Base-by-base conservation (phyloP, 2,329 filamentous ascomycete genomes). In the Fusarium heterosporum region DNA sequence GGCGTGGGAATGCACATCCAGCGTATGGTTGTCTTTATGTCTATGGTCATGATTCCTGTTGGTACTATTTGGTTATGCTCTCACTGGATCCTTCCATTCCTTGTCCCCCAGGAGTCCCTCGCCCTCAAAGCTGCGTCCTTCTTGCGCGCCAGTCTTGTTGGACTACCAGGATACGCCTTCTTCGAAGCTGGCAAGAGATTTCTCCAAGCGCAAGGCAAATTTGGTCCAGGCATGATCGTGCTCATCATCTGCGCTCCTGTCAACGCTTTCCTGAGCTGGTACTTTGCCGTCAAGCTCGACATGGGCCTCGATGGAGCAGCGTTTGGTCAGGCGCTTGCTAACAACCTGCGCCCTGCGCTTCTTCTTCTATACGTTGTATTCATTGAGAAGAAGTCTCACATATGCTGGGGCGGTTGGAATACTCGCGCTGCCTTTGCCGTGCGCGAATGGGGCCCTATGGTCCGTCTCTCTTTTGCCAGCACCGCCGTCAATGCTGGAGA, bases 181-280 rank as follows among this genome's bases (percentile, higher is more conserved):
- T 87, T 87, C 46, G 85, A 87, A 62, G 82, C 83, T 1, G 80
- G 82, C 7, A 87, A 87, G 72, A 77, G 84, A 4, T 87, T 85
- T 61, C 79, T 85, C 7, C 84, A 87, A 68, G 83, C 85, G 0
- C 85, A 87, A 62, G 84, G 85, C 3, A 76, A 84, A 28, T 86
- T 86, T 74, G 80, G 80, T 26, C 82, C 81, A 6, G 82, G 80
- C n/a, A 79, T 85, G 68, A 76, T 79, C 13, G 78, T 85, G 19
- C 77, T 86, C 13, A 62, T 85, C 13, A 70, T 85, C 41, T 81
- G 81, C 40, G 79, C 82, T 2, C 83, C 84, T 0, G 61, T 82
- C 55, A 85, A 85, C 64, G 80, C 81, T 17, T 56, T 81, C 4
- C 73, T 85, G 28, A 84, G 82, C 69, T 86, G 83, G 77, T 56